Conservation (phyloP, 2,329 filamentous ascomycete genomes). For the Scedosporium dehoogii region DNA sequence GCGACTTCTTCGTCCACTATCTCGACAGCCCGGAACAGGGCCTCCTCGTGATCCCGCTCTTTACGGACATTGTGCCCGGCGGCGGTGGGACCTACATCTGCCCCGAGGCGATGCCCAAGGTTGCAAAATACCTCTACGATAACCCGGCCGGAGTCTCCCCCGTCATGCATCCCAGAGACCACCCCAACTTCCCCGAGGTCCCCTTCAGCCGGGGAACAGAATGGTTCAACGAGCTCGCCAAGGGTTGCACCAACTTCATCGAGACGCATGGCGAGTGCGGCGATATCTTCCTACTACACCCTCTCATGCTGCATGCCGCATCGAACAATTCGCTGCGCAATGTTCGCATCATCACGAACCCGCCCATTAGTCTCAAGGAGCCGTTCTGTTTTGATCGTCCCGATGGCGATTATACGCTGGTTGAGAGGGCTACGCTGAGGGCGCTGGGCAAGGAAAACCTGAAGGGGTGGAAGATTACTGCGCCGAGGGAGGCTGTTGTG, state of each 20-base stretch:
- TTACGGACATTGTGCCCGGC: constrained; percentile 48
- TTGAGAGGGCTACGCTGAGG: constrained; percentile 44
- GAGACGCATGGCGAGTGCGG: constrained; percentile 44
- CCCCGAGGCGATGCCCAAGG: constrained; percentile 43
- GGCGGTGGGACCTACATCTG: constrained; percentile 59
- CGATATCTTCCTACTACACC: constrained; percentile 50
- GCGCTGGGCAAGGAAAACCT: constrained; percentile 36
- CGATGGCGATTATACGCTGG: constrained; percentile 39
- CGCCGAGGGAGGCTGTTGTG: constrained; percentile 36
- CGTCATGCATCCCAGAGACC: constrained; percentile 49
- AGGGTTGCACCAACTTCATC: constrained; percentile 35
- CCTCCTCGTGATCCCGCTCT: constrained; percentile 57
- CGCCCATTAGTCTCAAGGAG: constrained; percentile 35
- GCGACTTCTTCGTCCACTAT: constrained; percentile 64
- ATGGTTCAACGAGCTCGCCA: constrained; percentile 33
- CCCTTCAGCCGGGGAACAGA: constrained; percentile 22
- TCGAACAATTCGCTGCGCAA: constrained; percentile 21
- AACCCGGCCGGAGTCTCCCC: constrained; percentile 57
- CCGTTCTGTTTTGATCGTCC: constrained; percentile 25
- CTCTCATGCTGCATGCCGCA: constrained; percentile 49
- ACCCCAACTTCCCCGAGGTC: constrained; percentile 33
- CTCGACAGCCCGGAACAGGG: constrained; percentile 62
- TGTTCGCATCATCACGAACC: constrained; percentile 18
- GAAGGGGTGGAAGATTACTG: constrained; percentile 41
- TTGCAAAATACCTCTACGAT: constrained; percentile 48